Base-by-base conservation (phyloP, 1,284 basidiomycete genomes). In the Puccinia triticina region DNA sequence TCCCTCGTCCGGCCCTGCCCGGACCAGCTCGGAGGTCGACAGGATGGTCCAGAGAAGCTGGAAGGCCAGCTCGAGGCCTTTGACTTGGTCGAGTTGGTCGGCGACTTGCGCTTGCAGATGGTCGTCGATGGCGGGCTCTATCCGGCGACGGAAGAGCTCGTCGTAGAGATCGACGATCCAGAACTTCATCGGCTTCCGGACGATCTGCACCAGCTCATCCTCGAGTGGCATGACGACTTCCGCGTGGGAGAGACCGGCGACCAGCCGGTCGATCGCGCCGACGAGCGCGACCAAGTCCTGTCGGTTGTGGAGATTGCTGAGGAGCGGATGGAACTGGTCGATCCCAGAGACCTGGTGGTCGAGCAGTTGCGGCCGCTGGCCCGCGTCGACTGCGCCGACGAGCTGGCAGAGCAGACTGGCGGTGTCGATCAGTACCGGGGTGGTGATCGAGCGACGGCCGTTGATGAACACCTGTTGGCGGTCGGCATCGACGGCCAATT, bases 361-460 rank as follows among this genome's bases (percentile, higher is more conserved):
- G 5, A 82, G 26, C 18, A 82, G 64, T 23, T 8, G 21, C 2
- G 74, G 81, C 23, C 53, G 40, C 37, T 67, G 34, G 29, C 61
- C 64, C 8, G 34, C 2, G 34, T 76, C 29, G n/a, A 67, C 61
- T 16, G 48, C 64, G 21, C 69, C 23, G 29, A 64, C 81, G 3
- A 82, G 48, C 64, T 76, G 81, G n/a, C 26, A 53, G 48, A 82
- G 37, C 34, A 82, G 53, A 40, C 48, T 69, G 18, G 66, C 55
- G 32, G 73, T 77, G 76, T 82, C 81, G 53, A 76, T 59, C n/a
- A 82, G 40, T 37, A 82, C 81, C 32, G 74, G 81, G 26, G 64
- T 53, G 74, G 81, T 82, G 50, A 82, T 77, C 37, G 81, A 82
- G 18, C 81, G 73, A n/a, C 81, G 29, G 40, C 81, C 81, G 26